Conservation (phyloP, 768 basidiomycete species). For the Pulveroboletus sp. region DNA sequence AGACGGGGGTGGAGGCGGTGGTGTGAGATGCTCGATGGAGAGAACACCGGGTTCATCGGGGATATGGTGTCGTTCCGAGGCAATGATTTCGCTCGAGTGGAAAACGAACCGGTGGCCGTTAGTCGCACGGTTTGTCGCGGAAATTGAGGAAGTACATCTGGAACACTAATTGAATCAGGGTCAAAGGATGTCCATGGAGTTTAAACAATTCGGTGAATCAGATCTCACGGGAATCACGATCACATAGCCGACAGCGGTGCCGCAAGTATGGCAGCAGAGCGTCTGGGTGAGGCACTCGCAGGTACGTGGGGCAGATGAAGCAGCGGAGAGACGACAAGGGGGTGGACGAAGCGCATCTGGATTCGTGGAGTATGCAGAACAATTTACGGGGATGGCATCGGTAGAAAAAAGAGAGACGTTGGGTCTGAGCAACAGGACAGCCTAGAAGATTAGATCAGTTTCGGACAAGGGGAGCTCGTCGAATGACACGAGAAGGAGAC, state of each 20-base stretch:
- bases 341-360: constrained; percentile 39
- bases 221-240: constrained; percentile 58
- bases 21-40: constrained; percentile 35
- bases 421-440: constrained; percentile 76
- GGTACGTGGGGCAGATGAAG: constrained; percentile 43
- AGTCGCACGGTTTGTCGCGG: constrained; percentile 62
- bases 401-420: constrained; percentile 80
- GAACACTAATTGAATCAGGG: constrained; percentile 42
- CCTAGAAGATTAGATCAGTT: constrained; percentile 39
- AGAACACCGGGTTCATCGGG: constrained; percentile 60
- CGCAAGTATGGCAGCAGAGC: constrained; percentile 77
- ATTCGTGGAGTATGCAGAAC: constrained; percentile 57
- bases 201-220: constrained; percentile 1
- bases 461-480: not conserved
- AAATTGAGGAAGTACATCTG: constrained; percentile 69
- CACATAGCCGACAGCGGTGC: constrained; percentile 71
- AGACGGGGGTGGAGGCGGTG: constrained; percentile 30
- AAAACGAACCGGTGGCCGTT: constrained; percentile 88
- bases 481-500: constrained; percentile 9
- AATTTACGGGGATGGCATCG: constrained; percentile 74
- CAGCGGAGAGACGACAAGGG: constrained; percentile 34
- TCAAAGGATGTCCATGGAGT: constrained; percentile 6
- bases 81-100: constrained; percentile 64
- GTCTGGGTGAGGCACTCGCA: constrained; percentile 85
- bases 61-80: constrained; percentile 61